Conservation (phyloP, 2,329 filamentous ascomycete genomes). For the Alternaria rosae region DNA sequence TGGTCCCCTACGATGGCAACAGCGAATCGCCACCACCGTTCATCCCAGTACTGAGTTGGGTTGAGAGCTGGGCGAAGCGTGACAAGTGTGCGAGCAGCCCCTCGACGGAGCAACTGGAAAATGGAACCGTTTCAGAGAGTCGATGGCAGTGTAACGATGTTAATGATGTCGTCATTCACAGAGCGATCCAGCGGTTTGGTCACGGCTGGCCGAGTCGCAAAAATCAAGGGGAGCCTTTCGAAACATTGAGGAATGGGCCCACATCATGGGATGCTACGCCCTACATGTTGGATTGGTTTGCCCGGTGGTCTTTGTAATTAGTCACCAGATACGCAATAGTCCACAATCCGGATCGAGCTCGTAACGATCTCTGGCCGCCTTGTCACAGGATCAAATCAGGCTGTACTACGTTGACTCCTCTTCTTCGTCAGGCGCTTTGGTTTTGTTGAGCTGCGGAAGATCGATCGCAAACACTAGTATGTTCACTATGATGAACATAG, state of each 20-base stretch:
- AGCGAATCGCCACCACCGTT: constrained; percentile 24
- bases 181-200: constrained; percentile 26
- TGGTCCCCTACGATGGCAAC: constrained; percentile 34
- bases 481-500: constrained; percentile 58
- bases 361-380: background rate
- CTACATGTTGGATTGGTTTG: constrained; percentile 30
- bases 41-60: constrained; percentile 23
- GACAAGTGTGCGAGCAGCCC: constrained; percentile 13
- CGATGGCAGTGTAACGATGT: constrained; percentile 25
- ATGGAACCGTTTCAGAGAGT: constrained; percentile 17
- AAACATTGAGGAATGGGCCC: constrained; percentile 25
- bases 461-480: constrained; percentile 61
- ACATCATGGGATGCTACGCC: constrained; percentile 33
- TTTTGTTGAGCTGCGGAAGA: constrained; percentile 57
- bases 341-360: background rate
- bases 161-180: constrained; percentile 23
- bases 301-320: constrained; percentile 20
- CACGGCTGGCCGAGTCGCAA: constrained; percentile 34
- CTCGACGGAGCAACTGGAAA: constrained; percentile 8
- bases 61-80: constrained; percentile 17
- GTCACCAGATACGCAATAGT: background rate
- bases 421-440: constrained; percentile 14
- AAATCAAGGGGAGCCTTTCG: constrained; percentile 26
- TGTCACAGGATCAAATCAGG: background rate
- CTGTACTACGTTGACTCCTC: background rate